Evolutionary conservation across 345 rosid species (phyloP).

Genomic region (Populus euphratica): DNA sequence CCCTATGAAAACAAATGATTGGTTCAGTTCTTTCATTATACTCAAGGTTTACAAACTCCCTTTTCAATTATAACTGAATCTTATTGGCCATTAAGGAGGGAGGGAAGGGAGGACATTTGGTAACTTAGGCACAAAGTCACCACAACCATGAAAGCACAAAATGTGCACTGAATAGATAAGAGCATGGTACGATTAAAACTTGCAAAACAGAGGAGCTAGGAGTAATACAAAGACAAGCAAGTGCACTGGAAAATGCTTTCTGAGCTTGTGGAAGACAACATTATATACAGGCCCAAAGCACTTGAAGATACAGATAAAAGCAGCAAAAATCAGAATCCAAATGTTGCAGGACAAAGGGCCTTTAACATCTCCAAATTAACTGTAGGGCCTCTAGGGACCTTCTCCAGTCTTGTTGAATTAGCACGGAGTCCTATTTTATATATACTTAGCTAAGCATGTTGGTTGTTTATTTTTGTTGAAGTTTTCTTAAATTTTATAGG

Average conservation of each 20-base stretch:
- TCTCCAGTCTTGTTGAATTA: neutral
- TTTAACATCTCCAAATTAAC: neutral
- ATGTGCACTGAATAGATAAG: neutral
- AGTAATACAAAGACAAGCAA: neutral
- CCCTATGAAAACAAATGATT: slow-evolving; percentile 44
- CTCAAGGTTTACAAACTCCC: neutral
- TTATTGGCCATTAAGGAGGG: neutral
- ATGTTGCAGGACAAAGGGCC: neutral
- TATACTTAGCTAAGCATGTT: neutral
- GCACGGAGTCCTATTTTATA: neutral
- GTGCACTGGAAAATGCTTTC: neutral
- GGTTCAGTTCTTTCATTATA: neutral
- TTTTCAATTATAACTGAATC: neutral
- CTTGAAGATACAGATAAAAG: neutral
- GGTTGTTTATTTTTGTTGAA: neutral
- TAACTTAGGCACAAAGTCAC: neutral
- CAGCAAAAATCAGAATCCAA: neutral
- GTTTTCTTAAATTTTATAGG: neutral
- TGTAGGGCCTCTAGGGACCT: neutral
- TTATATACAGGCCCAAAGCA: neutral
- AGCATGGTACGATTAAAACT: neutral
- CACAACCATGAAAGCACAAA: neutral
- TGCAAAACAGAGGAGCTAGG: neutral
- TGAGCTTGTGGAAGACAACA: neutral
- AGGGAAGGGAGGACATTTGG: neutral